phyloP scores from a whole-genome alignment of 768 basidiomycete species.

The Lentinula sp. region DNA sequence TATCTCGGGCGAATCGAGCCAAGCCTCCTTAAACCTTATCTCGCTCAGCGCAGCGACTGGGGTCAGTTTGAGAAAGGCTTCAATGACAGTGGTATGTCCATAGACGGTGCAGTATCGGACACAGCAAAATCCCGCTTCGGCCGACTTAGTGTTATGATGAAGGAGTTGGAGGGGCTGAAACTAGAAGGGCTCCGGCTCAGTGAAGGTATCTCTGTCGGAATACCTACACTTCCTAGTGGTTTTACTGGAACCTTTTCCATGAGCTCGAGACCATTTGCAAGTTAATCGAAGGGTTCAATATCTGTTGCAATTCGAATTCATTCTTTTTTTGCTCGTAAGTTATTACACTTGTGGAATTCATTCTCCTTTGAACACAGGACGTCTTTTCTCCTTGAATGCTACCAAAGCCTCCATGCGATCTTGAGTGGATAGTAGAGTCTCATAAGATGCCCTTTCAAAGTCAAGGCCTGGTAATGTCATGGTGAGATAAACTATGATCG shows the following conservation, averaged over 20 bases:
- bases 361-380: conserved; percentile 77
- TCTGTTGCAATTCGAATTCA: no score
- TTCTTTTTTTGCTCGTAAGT: conserved; percentile 11
- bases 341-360: conserved; percentile 28
- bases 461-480: conserved; percentile 63
- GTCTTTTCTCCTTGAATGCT: conserved; percentile 83
- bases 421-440: conserved; percentile 63
- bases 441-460: conserved; percentile 83
- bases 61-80: conserved; percentile 78
- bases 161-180: conserved; percentile 71
- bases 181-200: conserved; percentile 27
- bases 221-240: conserved; percentile 50
- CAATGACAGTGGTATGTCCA: conserved; percentile 45
- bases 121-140: conserved; percentile 52
- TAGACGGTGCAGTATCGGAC: conserved; percentile 32
- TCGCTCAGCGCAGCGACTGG: conserved; percentile 89
- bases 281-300: conserved; percentile 8
- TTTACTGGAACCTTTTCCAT: conserved; percentile 51
- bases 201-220: conserved; percentile 53
- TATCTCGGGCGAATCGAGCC: conserved; percentile 91
- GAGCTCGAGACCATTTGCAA: conserved; percentile 36
- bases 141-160: conserved; percentile 80
- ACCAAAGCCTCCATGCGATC: conserved; percentile 81
- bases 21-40: conserved; percentile 81
- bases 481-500: background rate